phyloP scores from a whole-genome alignment of 257 asterid genomes.

The Penstemon davidsonii region DNA sequence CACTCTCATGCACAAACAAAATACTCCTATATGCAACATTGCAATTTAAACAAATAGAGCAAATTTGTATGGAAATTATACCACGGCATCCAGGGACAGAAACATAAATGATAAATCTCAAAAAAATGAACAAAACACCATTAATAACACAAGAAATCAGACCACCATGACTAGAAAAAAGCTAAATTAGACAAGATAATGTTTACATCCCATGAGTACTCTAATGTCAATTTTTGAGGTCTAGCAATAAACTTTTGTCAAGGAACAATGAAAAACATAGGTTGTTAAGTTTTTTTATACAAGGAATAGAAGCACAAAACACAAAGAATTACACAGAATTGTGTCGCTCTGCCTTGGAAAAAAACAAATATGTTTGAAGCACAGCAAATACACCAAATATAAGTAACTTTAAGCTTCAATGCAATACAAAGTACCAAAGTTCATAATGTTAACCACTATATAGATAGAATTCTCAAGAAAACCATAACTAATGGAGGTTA shows the following conservation, averaged over 20 bases:
- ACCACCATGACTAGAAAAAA: not conserved
- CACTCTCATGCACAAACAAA: not conserved
- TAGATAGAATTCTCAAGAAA: not conserved
- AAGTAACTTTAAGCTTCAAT: not conserved
- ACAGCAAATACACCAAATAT: not conserved
- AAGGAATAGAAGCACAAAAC: not conserved
- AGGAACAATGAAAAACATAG: not conserved
- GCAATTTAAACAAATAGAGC: too few species aligned
- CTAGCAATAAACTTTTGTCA: not conserved
- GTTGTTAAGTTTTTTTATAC: not conserved
- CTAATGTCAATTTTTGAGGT: not conserved
- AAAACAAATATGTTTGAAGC: too few species aligned
- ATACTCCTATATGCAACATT: not conserved
- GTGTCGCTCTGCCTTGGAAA: not conserved
- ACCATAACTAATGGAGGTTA: not conserved
- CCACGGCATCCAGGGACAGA: not conserved
- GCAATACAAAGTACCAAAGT: not conserved
- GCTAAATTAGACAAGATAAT: not conserved
- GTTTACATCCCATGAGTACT: not conserved
- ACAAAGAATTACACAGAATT: not conserved
- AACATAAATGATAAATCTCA: not conserved
- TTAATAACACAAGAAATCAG: not conserved
- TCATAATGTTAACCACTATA: not conserved
- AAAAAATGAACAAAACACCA: not conserved
- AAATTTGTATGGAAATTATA: not conserved